These are phyloP conservation scores for Microthyrium microscopicum DNA, from an alignment of 2,329 filamentous ascomycete species.

Conservation along the genomic window DNA sequence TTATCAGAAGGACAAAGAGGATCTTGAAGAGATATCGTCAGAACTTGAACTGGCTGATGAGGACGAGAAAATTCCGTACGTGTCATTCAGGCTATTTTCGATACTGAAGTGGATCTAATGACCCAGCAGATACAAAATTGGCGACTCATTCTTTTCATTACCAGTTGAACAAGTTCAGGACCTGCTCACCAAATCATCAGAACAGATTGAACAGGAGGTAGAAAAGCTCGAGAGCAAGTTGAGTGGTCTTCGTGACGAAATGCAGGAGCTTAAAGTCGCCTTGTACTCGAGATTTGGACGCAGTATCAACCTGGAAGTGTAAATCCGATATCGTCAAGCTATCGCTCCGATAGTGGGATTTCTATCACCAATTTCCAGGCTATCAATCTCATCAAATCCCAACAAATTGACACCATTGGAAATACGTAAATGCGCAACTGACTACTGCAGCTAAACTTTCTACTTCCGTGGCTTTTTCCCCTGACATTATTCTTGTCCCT, in stretches of 20 bases:
- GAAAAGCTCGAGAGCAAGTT: conserved; percentile 61
- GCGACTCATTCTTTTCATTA: conserved; percentile 85
- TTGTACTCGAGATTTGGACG: conserved; percentile 89
- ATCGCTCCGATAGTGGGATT: too few relatives aligned
- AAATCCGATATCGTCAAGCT: conserved; percentile 17
- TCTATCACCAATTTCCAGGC: too few relatives aligned
- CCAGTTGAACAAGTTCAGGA: conserved; percentile 74
- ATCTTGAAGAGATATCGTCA: conserved; percentile 78
- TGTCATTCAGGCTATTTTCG: conserved; percentile 10
- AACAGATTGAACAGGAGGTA: conserved; percentile 63
- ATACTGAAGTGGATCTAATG: too few relatives aligned
- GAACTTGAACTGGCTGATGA: conserved; percentile 93
- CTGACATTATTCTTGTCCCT: too few relatives aligned
- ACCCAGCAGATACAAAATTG: conserved; percentile 85
- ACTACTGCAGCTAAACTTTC: too few relatives aligned
- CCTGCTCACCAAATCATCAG: conserved; percentile 55
- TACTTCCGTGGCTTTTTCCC: too few relatives aligned
- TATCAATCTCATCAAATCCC: too few relatives aligned
- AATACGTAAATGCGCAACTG: too few relatives aligned
- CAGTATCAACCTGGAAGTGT: conserved; percentile 93
- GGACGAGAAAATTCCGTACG: conserved; percentile 80
- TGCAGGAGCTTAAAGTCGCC: conserved; percentile 77
- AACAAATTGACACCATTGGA: too few relatives aligned
- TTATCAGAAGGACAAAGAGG: conserved; percentile 87
- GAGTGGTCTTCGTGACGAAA: conserved; percentile 60